Base-by-base conservation (phyloP, 176 grass and related monocot species). In the Dendrocalamus sinicus region DNA sequence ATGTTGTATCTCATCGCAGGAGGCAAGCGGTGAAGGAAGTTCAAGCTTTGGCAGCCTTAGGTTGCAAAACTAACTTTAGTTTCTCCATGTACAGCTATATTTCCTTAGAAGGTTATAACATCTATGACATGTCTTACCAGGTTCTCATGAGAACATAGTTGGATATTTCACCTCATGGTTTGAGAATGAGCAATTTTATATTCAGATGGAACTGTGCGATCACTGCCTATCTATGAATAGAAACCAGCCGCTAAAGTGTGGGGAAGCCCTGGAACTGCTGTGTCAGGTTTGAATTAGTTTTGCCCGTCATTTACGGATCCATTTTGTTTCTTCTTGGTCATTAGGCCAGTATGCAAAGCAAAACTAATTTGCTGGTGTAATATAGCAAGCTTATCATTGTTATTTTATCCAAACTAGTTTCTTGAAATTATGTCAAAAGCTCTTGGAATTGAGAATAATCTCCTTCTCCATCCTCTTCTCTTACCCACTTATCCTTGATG, bases 151-250 rank as follows among this genome's bases (percentile, higher is more conserved):
- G 74, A 98, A 96, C 69, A 92, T 98, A 84, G 86, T 98, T 79
- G 84, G 89, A 77, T 98, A 98, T 77, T 95, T 95, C 90, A 94
- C 81, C 55, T 98, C 96, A 70, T 98, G 96, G 96, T 98, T 96
- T 86, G 96, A 98, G 87, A 92, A 94, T 55, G 86, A 91, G 46
- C 89, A 91, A 40, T 90, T 98, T 19, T 96, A 77, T 84, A 96
- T 98, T 92, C 96, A 98, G 86, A 96, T 96, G 93, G 96, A 98
- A 89, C 88, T 98, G 5, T 98, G 96, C 39, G 93, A 96, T 63
- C 17, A 60, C 22, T 91, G 91, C 69, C 55, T 96, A 65, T 88
- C 82, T 70, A 82, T 88, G 51, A 91, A 84, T 41, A 73, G 28
- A 86, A 77, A 68, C 68, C 85, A 82, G 72, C 76, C 61, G 45